A percentile compares a stretch with the other conserved stretches of the same genome.
These are phyloP conservation scores for Cyberlindnera xishuangbannaensis DNA, from an alignment of 805 yeast species.

Conservation along the genomic window DNA sequence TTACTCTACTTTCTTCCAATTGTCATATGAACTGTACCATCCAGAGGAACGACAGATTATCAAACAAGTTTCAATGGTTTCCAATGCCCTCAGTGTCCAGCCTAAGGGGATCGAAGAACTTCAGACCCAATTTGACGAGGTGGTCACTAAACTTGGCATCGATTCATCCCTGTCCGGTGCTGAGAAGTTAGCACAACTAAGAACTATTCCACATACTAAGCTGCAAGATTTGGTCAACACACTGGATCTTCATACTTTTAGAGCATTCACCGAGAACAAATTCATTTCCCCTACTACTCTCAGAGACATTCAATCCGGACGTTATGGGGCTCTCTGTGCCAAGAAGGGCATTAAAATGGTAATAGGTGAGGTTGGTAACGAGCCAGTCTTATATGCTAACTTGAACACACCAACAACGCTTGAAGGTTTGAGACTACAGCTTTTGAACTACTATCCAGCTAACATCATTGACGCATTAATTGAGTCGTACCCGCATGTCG, in stretches of 20 bases:
- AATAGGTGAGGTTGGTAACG: constrained; percentile 32
- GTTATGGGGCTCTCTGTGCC: constrained; percentile 21
- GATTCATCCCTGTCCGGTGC: constrained; percentile 7
- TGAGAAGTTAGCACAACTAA: constrained; percentile 14
- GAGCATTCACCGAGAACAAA: constrained; percentile 35
- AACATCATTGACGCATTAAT: constrained; percentile 22
- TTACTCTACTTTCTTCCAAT: constrained; percentile 36
- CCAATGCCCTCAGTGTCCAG: constrained; percentile 33
- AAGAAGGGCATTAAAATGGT: constrained; percentile 22
- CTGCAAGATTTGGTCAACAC: constrained; percentile 5
- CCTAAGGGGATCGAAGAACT: constrained; percentile 32
- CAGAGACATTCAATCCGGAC: constrained; percentile 28
- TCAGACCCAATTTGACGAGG: constrained; percentile 28
- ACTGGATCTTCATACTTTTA: constrained; percentile 28
- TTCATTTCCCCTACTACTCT: constrained; percentile 29
- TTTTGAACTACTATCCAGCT: constrained; percentile 26
- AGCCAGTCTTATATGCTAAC: constrained; percentile 26
- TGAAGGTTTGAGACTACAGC: constrained; percentile 21
- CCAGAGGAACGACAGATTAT: constrained; percentile 34
- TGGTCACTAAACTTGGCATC: constrained; percentile 25
- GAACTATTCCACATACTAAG: constrained; percentile 17
- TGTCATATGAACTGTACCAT: constrained; percentile 37
- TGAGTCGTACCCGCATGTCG: constrained; percentile 20
- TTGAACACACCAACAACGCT: constrained; percentile 32
- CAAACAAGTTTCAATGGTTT: constrained; percentile 30